phyloP scores from a whole-genome alignment of 352 stramenopile genomes.

The Phytopythium helicoides region DNA sequence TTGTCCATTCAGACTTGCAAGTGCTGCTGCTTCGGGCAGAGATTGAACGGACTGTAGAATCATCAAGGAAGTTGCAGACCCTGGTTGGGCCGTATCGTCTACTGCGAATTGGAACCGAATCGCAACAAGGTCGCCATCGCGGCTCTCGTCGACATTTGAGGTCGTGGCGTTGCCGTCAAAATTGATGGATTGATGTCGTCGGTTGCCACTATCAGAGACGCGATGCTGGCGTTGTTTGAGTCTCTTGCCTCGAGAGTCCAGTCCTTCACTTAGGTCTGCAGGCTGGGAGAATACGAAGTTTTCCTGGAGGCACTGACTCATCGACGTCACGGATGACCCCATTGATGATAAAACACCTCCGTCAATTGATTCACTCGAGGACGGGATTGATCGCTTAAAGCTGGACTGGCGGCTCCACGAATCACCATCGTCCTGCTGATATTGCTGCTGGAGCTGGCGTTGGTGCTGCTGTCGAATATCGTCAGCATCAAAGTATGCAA shows the following conservation, averaged over 20 bases:
- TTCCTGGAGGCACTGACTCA: conserved; percentile 56
- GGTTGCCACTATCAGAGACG: too few relatives aligned
- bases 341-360: too few relatives aligned
- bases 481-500: conserved; percentile 53
- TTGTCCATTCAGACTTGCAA: too few relatives aligned
- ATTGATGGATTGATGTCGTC: conserved; percentile 7
- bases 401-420: conserved; percentile 4
- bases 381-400: background rate
- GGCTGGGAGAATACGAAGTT: conserved; percentile 74
- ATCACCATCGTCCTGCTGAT: conserved; percentile 8
- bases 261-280: conserved; percentile 1
- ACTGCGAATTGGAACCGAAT: conserved; percentile 16
- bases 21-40: conserved; percentile 1
- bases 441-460: conserved; percentile 9
- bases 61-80: conserved; percentile 21
- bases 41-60: conserved; percentile 16
- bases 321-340: background rate
- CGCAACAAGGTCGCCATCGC: conserved; percentile 30
- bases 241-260: conserved; percentile 4
- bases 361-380: background rate
- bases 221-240: background rate
- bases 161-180: background rate
- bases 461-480: conserved; percentile 20
- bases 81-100: background rate
- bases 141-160: background rate